Base-by-base conservation (phyloP, 1,284 basidiomycete genomes). In the Hortiboletus rubellus region DNA sequence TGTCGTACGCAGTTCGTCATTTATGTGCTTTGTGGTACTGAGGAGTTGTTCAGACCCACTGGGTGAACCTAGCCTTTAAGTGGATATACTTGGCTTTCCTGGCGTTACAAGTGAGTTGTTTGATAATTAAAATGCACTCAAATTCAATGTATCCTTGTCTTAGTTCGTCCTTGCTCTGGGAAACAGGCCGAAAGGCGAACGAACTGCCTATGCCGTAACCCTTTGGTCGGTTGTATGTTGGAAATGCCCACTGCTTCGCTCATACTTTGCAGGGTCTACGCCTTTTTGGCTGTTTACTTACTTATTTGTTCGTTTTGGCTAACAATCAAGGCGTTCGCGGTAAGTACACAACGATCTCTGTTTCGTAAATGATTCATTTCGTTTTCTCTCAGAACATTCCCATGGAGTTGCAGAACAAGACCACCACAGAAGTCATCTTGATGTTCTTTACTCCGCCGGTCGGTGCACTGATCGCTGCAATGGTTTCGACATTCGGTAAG, bases 151-250 rank as follows among this genome's bases (percentile, higher is more conserved):
- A 52, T 42, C 10, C 12, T 40, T 63, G 38, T 37, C 8, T 17
- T 79, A 95, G 77, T 98, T 99, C 67, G 86, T 98, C 41, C 80
- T 98, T n/a, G 96, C 95, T 5, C 77, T 98, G 31, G 96, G 96
- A 57, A 98, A 98, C 74, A 80, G 96, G 61, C 96, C 96, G 2
- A 98, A 98, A 72, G 96, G 94, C 60, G 96, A 98, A 78, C 85
- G 89, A 52, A 70, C 81, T 42, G 85, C 92, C 8, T 98, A 98
- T 69, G 78, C 88, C 0, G 65, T 89, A 31, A 96, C 94, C 7
- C 80, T 98, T 63, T 87, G 87, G 84, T 87, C 58, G 24, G 80
- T 79, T 22, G 18, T 37, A 10, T 42, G 52, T 50, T 57, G 27
- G 14, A 46, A 33, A 34, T 22, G 5, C 2, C 3, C 37, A 14